A percentile compares a stretch with the other conserved stretches of the same genome.
These are phyloP conservation scores for Colletotrichum viniferum DNA, from an alignment of 2,329 filamentous ascomycete species.

Conservation along the genomic window DNA sequence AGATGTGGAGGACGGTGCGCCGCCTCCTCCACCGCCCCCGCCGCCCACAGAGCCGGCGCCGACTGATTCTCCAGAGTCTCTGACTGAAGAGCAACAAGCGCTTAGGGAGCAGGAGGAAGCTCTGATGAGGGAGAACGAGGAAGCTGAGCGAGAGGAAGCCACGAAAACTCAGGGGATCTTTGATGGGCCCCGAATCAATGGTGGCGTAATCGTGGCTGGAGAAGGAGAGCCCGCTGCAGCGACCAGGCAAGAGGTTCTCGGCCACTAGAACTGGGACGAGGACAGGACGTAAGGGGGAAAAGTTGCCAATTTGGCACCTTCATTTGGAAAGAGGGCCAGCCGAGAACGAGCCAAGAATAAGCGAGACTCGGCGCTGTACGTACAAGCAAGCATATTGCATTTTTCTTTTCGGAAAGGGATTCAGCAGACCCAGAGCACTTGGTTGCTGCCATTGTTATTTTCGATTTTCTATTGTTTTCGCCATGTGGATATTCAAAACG, in stretches of 20 bases:
- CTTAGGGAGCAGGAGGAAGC: conserved; percentile 56
- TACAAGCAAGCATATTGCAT: conserved; percentile 20
- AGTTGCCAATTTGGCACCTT: not conserved
- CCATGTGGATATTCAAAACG: conserved; percentile 10
- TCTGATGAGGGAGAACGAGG: conserved; percentile 57
- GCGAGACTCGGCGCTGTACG: conserved; percentile 9
- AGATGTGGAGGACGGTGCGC: conserved; percentile 36
- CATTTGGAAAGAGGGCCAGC: not conserved
- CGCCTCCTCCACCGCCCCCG: conserved; percentile 55
- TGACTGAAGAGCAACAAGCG: conserved; percentile 47
- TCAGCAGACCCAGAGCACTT: conserved; percentile 8
- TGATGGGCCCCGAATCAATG: not conserved
- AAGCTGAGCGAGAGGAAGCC: conserved; percentile 48
- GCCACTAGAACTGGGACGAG: conserved; percentile 13
- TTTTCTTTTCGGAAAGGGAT: conserved; percentile 5
- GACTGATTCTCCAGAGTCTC: conserved; percentile 31
- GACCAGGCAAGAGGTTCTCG: conserved; percentile 21
- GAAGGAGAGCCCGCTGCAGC: not conserved
- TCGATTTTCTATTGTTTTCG: not conserved
- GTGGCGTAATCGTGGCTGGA: not conserved
- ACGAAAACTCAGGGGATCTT: not conserved
- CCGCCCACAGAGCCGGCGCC: conserved; percentile 36
- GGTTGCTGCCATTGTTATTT: not conserved
- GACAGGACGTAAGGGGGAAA: not conserved
- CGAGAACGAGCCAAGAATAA: conserved; percentile 4